Conservation (phyloP, 2,329 filamentous ascomycete species). For the Microcera coccophila region DNA sequence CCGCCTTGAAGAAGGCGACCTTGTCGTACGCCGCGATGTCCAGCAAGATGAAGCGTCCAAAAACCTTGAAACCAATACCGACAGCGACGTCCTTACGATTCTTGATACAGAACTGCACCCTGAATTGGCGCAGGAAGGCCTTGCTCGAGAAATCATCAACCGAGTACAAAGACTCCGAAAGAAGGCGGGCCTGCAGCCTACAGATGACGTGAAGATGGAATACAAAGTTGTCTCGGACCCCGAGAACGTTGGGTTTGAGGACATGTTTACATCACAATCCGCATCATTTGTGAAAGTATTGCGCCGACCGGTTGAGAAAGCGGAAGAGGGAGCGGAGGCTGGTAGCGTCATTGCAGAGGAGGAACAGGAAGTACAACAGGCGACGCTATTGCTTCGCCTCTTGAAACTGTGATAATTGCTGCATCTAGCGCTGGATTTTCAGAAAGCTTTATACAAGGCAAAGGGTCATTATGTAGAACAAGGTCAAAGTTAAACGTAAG, state of each 20-base stretch:
- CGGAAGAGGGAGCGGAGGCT: slow-evolving; percentile 19
- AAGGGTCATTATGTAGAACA: slow-evolving; percentile 8
- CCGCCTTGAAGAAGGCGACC: slow-evolving; percentile 72
- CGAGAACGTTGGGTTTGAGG: slow-evolving; percentile 67
- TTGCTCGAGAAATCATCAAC: slow-evolving; percentile 90
- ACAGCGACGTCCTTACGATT: slow-evolving; percentile 85
- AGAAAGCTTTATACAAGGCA: too few species aligned
- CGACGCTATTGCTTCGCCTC: slow-evolving; percentile 72
- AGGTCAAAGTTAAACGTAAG: slow-evolving; percentile 5
- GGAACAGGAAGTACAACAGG: slow-evolving; percentile 80
- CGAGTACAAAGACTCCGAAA: slow-evolving; percentile 89
- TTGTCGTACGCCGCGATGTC: slow-evolving; percentile 72
- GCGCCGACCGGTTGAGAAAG: slow-evolving; percentile 65
- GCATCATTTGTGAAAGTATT: slow-evolving; percentile 71
- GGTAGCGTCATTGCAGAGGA: slow-evolving; percentile 67
- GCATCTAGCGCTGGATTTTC: slow-evolving; percentile 10
- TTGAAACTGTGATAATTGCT: slow-evolving; percentile 62
- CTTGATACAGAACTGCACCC: slow-evolving; percentile 80
- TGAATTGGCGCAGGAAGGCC: slow-evolving; percentile 80
- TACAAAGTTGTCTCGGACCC: slow-evolving; percentile 79
- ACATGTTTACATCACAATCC: slow-evolving; percentile 65
- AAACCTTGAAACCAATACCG: slow-evolving; percentile 80
- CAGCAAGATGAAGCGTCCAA: slow-evolving; percentile 67
- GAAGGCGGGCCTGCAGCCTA: slow-evolving; percentile 84
- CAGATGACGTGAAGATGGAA: slow-evolving; percentile 94